Evolutionary conservation across 345 rosid species (phyloP), one percentile per base, ranked within the genome.

Genomic region (Salix viminalis): DNA sequence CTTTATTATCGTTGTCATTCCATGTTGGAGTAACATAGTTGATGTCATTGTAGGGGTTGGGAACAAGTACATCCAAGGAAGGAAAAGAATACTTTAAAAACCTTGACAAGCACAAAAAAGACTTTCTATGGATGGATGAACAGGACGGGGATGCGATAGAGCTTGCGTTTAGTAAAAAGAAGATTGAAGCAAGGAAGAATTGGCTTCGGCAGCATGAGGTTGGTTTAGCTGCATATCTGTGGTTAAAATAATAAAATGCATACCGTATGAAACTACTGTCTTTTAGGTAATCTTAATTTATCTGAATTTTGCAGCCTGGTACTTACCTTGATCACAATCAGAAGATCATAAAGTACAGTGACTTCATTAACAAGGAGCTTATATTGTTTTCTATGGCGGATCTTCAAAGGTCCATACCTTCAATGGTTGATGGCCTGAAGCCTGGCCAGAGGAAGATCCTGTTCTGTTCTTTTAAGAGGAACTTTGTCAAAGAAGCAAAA

Each of bases 371-470:
- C 81, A 96, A 94, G 85, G 99, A 96, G 82, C 98, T 96, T 30
- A 94, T 96, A 77, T 74, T 94, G 85, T 94, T 94, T 83, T 96
- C 99, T 24, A 84, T 91, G 89, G 99, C 98, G n/a, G 99, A 91
- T 83, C 93, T 94, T 69, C 97, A 96, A 79, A 88, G 99, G 76
- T 94, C 99, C 16, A 96, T 96, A 73, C 99, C 98, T 21, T 94
- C 98, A 5, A 86, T 96, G 97, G 90, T 96, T 65, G 99, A 96
- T 81, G 99, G 99, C 74, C 84, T 96, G 24, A 94, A 96, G 84
- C 97, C 98, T 21, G 97, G 98, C 60, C 99, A 96, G 83, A 90
- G 99, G 80, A 96, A 96, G 88, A 91, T 96, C 52, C 95, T 96
- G 58, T 96, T 91, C 79, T 84, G 89, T 79, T 82, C 92, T 65